phyloP scores from a whole-genome alignment of 1,284 basidiomycete species.

The Heterobasidion parviporum region DNA sequence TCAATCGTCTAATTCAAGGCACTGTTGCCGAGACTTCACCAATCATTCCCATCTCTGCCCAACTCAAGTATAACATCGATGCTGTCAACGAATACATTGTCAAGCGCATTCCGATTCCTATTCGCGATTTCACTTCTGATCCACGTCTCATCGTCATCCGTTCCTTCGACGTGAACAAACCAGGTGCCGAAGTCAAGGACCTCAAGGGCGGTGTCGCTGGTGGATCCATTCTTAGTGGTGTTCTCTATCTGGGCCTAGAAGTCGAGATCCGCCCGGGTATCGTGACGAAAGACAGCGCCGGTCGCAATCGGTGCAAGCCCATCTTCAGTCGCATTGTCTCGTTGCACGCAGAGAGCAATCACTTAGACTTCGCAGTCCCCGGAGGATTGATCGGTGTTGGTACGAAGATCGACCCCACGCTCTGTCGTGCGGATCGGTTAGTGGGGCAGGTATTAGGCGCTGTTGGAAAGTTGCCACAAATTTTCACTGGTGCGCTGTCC shows the following conservation, averaged over 20 bases:
- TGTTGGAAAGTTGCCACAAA: constrained; percentile 88
- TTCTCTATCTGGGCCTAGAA: constrained; percentile 86
- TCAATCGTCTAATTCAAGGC: constrained; percentile 38
- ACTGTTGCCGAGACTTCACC: constrained; percentile 96
- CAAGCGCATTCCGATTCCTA: constrained; percentile 90
- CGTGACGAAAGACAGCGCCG: constrained; percentile 91
- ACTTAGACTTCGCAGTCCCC: constrained; percentile 92
- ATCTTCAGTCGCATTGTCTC: constrained; percentile 91
- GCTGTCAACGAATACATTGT: constrained; percentile 99
- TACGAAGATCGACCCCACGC: constrained; percentile 91
- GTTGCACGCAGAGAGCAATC: constrained; percentile 91
- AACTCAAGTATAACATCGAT: constrained; percentile 98
- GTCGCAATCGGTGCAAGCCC: constrained; percentile 87
- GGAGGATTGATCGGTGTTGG: constrained; percentile 98
- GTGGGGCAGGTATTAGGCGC: constrained; percentile 95
- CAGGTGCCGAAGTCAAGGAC: constrained; percentile 94
- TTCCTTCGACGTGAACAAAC: constrained; percentile 99
- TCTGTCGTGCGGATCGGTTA: constrained; percentile 94
- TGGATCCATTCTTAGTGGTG: constrained; percentile 91
- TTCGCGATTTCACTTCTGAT: constrained; percentile 87
- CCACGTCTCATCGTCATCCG: constrained; percentile 96
- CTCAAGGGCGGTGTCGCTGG: constrained; percentile 98
- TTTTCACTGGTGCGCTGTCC: constrained; percentile 71
- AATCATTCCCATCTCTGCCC: constrained; percentile 97
- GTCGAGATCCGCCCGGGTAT: constrained; percentile 98